phyloP scores from a whole-genome alignment of 345 rosid genomes.

The Garcia nutans region DNA sequence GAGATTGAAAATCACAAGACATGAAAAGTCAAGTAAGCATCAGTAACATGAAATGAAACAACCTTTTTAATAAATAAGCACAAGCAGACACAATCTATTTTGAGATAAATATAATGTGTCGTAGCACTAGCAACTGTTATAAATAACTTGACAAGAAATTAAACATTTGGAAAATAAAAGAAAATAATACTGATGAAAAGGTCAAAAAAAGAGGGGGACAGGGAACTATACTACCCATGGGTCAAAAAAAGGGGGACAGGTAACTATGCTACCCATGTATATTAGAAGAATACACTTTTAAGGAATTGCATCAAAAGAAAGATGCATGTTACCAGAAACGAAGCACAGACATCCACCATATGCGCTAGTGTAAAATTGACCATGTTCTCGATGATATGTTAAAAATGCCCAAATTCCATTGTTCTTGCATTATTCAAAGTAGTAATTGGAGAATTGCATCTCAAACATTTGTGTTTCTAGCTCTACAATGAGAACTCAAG shows the following conservation, averaged over 20 bases:
- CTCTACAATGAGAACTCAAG: not conserved
- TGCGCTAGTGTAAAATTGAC: no score
- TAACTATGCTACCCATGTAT: not conserved
- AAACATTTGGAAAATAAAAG: not conserved
- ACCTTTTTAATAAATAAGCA: not conserved
- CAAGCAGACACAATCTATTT: not conserved
- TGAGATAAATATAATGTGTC: not conserved
- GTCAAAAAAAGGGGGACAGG: no score
- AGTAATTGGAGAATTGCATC: not conserved
- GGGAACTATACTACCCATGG: no score
- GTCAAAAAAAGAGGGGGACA: not conserved
- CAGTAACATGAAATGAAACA: constrained; percentile 1
- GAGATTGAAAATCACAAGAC: no score
- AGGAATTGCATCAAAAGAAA: not conserved
- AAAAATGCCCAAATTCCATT: not conserved
- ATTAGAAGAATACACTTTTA: not conserved
- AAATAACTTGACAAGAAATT: not conserved
- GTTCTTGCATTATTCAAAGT: not conserved
- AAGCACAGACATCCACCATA: not conserved
- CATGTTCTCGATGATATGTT: not conserved
- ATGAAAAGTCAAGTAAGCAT: not conserved
- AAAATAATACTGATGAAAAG: not conserved
- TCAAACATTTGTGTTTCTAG: not conserved
- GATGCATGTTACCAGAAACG: not conserved
- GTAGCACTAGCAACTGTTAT: not conserved